Percentiles rank a stretch among this genome's conserved stretches.
These are phyloP conservation scores for Yamadazyma sp. DNA, from an alignment of 805 yeast genomes.

Conservation along the genomic window DNA sequence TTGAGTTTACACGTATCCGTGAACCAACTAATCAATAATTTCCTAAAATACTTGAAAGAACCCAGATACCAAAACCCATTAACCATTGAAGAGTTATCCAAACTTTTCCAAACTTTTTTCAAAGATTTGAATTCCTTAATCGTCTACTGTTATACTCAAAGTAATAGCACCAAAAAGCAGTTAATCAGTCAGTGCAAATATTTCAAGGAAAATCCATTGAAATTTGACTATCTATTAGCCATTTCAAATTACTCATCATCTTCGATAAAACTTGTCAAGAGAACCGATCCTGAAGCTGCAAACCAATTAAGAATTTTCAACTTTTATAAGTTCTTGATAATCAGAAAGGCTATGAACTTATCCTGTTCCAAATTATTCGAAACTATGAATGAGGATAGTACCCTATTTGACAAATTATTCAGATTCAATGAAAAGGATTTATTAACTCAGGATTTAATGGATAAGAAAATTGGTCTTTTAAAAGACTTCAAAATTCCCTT, in stretches of 20 bases:
- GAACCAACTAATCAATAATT: conserved; percentile 7
- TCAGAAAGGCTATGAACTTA: conserved; percentile 29
- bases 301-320: conserved; percentile 39
- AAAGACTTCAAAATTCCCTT: conserved; percentile 26
- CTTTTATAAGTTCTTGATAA: conserved; percentile 36
- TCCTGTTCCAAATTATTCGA: conserved; percentile 31
- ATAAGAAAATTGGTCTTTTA: conserved; percentile 29
- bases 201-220: conserved; percentile 27
- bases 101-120: conserved; percentile 33
- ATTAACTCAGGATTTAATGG: conserved; percentile 31
- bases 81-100: conserved; percentile 30
- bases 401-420: conserved; percentile 37
- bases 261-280: conserved; percentile 32
- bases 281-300: conserved; percentile 36
- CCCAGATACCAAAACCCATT: conserved; percentile 43
- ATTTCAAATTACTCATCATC: conserved; percentile 38
- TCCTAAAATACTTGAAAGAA: conserved; percentile 34
- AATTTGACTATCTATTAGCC: conserved; percentile 40
- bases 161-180: conserved; percentile 37
- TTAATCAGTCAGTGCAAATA: conserved; percentile 27
- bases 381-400: conserved; percentile 23
- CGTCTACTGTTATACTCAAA: conserved; percentile 32
- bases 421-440: conserved; percentile 38
- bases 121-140: conserved; percentile 35
- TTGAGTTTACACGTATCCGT: conserved; percentile 3